Evolutionary conservation across 805 yeast species (phyloP).

Genomic region (Nakazawaea siamensis): DNA sequence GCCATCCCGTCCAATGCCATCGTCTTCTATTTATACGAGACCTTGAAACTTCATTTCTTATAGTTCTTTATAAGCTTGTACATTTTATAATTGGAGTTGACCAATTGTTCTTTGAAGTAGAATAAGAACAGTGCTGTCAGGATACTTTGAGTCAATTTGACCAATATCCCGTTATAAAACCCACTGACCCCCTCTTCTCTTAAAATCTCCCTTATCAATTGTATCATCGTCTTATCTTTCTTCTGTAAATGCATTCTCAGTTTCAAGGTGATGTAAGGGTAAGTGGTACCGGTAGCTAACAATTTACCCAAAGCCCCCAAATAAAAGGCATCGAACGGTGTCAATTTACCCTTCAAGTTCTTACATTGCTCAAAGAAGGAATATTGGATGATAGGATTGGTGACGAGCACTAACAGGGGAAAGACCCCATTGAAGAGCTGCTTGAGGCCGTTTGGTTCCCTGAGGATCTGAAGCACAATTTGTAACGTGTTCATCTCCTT

Average conservation of each 20-base stretch:
- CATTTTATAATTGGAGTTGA: constrained; percentile 41
- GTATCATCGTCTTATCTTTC: constrained; percentile 28
- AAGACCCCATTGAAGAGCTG: constrained; percentile 78
- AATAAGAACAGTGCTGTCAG: constrained; percentile 85
- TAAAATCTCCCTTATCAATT: constrained; percentile 50
- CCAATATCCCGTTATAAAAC: constrained; percentile 72
- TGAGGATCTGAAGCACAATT: constrained; percentile 53
- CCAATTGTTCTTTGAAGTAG: constrained; percentile 82
- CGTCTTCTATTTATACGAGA: constrained; percentile 75
- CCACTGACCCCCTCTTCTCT: constrained; percentile 66
- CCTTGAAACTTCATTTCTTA: constrained; percentile 30
- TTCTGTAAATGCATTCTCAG: constrained; percentile 72
- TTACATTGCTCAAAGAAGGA: constrained; percentile 84
- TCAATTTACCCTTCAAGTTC: constrained; percentile 47
- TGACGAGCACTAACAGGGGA: constrained; percentile 80
- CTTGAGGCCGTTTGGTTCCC: constrained; percentile 54
- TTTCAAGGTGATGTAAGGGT: constrained; percentile 87
- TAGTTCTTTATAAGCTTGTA: neutral
- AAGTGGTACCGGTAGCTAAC: constrained; percentile 81
- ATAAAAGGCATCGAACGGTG: constrained; percentile 71
- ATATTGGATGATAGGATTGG: constrained; percentile 88
- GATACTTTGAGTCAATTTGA: constrained; percentile 78
- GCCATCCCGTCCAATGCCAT: constrained; percentile 88
- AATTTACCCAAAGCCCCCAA: constrained; percentile 88
- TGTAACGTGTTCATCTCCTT: constrained; percentile 38